These are phyloP conservation scores for Sinapis alba DNA, from an alignment of 441 rosid genomes.

Conservation along the genomic window DNA sequence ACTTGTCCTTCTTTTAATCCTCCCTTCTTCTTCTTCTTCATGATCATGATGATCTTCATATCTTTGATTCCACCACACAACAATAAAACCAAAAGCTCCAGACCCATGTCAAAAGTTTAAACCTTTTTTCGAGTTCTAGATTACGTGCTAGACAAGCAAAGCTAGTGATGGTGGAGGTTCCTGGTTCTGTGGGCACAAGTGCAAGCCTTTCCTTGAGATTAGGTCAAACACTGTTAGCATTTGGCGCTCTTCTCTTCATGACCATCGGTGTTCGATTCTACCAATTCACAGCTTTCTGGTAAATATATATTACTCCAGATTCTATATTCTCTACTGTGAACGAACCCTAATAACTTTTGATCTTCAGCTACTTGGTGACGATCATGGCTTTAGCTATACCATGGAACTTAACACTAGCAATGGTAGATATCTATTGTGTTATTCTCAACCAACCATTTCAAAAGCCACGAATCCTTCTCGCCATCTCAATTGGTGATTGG, in stretches of 20 bases:
- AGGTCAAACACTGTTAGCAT: slow-evolving; percentile 72
- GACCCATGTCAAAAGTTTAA: slow-evolving; percentile 25
- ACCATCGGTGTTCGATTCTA: slow-evolving; percentile 78
- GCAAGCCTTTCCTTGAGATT: slow-evolving; percentile 79
- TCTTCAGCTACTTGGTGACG: slow-evolving; percentile 74
- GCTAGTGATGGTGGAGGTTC: slow-evolving; percentile 49
- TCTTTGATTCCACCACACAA: not conserved
- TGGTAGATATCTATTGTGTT: slow-evolving; percentile 74
- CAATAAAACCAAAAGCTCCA: not conserved
- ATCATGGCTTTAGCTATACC: slow-evolving; percentile 86
- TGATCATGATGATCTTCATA: slow-evolving; percentile 12
- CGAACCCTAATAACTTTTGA: slow-evolving; percentile 5
- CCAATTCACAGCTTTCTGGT: slow-evolving; percentile 91
- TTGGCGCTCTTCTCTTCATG: slow-evolving; percentile 84
- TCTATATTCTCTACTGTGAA: not conserved
- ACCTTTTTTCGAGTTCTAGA: slow-evolving; percentile 4
- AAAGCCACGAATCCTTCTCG: slow-evolving; percentile 58
- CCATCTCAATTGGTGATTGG: slow-evolving; percentile 78
- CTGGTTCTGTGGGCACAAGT: slow-evolving; percentile 77
- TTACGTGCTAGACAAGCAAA: slow-evolving; percentile 4
- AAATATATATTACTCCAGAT: slow-evolving; percentile 7
- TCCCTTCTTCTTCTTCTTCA: slow-evolving; percentile 2
- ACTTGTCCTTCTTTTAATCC: slow-evolving; percentile 20
- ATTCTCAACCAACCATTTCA: slow-evolving; percentile 61
- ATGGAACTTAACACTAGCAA: slow-evolving; percentile 75